Evolutionary conservation across 1,139 yeast genomes (phyloP), one percentile per base, ranked within the genome.

Genomic region (Sugiyamaella novakii): DNA sequence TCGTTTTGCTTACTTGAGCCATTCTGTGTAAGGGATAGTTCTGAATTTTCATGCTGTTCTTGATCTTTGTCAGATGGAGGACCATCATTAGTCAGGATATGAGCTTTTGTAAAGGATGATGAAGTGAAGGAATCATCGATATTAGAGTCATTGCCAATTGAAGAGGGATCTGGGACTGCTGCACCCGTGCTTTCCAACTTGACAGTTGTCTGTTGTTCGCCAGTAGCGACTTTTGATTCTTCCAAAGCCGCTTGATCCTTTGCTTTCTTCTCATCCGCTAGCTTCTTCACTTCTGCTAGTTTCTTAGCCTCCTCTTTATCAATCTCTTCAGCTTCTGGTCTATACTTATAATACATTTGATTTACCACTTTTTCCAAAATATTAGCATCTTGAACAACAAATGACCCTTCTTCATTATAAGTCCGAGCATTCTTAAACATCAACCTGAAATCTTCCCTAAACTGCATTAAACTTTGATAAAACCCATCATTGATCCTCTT

Each of bases 341-440:
- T 21, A 17, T 31, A 36, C n/a, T 43, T 28, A 22, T 41, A 36
- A 17, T 25, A 43, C 36, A 30, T 18, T 5, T 12, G 4, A 19
- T 48, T 33, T 18, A 62, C 46, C 11, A 49, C 65, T 10, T 71
- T 67, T 63, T 87, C 92, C 58, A 91, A 70, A 18, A 71, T 74
- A 33, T 76, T 69, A 0, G 98, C 95, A 68, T 89, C 96, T 52
- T 80, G 77, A 60, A 82, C 87, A 14, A 91, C 88, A 52, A 83
- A 67, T 1, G 96, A 87, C 0, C 95, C 96, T 64, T 87, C 96
- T 61, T 88, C 94, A 61, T 91, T 91, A 65, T 88, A 91, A n/a
- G 80, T 78, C 54, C 83, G 76, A 1, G 97, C 97, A 68, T 91
- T 91, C 51, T 79, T 75, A 66, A 87, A 86, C 80, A 91, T 86